These are phyloP conservation scores for Violaceomyces palustris DNA, from an alignment of 1,284 basidiomycete species.

Conservation along the genomic window DNA sequence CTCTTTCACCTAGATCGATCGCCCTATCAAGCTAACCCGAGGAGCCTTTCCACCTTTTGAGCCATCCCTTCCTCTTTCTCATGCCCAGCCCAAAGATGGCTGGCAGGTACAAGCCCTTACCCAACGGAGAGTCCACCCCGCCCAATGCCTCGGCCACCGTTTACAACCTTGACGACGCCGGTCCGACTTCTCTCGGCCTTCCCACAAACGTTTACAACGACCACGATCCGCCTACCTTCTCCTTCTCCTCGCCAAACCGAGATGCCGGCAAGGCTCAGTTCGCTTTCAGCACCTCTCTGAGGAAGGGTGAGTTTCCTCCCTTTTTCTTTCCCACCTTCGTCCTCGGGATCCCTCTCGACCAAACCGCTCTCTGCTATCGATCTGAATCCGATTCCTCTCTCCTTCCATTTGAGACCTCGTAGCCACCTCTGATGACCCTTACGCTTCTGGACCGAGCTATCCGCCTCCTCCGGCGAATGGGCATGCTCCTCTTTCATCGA, in stretches of 20 bases:
- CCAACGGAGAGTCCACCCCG: no score
- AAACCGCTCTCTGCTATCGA: neutral
- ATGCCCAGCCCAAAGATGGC: no score
- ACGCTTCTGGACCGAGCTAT: neutral
- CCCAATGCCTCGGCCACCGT: no score
- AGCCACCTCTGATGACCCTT: conserved; percentile 16
- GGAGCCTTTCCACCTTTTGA: no score
- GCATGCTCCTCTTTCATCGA: conserved; percentile 6
- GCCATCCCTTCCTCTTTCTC: no score
- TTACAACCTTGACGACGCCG: conserved; percentile 1
- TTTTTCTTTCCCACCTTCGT: neutral
- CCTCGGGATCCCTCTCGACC: neutral
- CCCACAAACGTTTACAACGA: no score
- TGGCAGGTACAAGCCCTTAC: no score
- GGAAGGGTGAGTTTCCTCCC: conserved; percentile 6
- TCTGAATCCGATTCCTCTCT: neutral
- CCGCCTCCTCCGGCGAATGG: conserved; percentile 10
- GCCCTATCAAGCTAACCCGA: no score
- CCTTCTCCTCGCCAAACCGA: neutral
- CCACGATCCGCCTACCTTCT: neutral
- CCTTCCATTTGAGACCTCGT: neutral
- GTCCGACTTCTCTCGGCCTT: neutral
- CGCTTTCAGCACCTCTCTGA: conserved; percentile 36
- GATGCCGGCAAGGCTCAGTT: conserved; percentile 13
- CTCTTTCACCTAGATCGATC: no score